Conservation (phyloP, 805 yeast species). For the Zygoascus tannicola region DNA sequence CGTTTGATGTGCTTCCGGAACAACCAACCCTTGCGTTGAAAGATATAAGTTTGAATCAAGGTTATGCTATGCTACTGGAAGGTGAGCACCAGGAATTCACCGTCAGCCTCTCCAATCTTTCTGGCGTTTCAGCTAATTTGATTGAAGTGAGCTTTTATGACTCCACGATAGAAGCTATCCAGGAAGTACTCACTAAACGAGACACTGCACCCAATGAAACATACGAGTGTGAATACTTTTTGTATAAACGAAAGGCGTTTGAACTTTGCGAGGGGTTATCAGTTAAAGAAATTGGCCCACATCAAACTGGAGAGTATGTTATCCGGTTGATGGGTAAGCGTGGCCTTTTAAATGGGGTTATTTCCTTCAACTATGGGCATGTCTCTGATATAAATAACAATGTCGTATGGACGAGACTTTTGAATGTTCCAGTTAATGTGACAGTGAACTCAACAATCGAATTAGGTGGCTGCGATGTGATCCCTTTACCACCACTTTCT, state of each 20-base stretch:
- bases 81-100: conserved; percentile 55
- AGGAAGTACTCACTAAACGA: conserved; percentile 39
- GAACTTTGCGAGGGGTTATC: conserved; percentile 20
- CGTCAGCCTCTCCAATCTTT: conserved; percentile 47
- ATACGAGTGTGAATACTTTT: conserved; percentile 65
- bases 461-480: conserved; percentile 62
- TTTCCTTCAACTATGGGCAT: conserved; percentile 58
- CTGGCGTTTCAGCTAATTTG: conserved; percentile 46
- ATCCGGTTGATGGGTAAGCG: conserved; percentile 62
- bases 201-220: conserved; percentile 50
- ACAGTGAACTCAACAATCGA: conserved; percentile 69
- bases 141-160: conserved; percentile 59
- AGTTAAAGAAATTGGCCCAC: conserved; percentile 25
- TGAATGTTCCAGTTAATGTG: conserved; percentile 59
- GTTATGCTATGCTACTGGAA: conserved; percentile 68
- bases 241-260: conserved; percentile 51
- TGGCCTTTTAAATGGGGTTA: conserved; percentile 56
- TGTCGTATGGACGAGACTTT: conserved; percentile 39
- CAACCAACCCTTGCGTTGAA: conserved; percentile 57
- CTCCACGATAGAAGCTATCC: conserved; percentile 59
- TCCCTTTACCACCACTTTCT: conserved; percentile 37
- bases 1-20: conserved; percentile 30
- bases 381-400: conserved; percentile 14
- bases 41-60: conserved; percentile 45
- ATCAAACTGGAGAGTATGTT: conserved; percentile 37